Evolutionary conservation across 1,284 basidiomycete species (phyloP).

Genomic region (Puccinia horiana): DNA sequence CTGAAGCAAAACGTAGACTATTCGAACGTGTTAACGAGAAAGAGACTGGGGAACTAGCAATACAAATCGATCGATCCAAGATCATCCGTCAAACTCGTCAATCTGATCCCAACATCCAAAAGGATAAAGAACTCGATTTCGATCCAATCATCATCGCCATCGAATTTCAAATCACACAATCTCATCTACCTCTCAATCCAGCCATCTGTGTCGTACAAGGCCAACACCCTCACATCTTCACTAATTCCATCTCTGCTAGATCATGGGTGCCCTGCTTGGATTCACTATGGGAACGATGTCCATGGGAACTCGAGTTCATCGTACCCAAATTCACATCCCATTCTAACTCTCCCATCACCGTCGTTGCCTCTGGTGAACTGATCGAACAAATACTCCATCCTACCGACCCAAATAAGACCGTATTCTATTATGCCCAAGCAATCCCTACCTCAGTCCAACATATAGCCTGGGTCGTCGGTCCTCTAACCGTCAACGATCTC

Average conservation of each 20-base stretch:
- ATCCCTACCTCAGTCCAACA: conserved; percentile 91
- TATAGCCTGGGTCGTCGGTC: conserved; percentile 90
- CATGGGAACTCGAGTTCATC: conserved; percentile 97
- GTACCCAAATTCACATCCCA: conserved; percentile 68
- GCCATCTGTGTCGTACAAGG: conserved; percentile 84
- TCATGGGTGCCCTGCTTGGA: conserved; percentile 98
- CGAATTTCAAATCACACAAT: conserved; percentile 71
- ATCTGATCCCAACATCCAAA: conserved; percentile 29
- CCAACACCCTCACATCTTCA: conserved; percentile 86
- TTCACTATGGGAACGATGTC: conserved; percentile 91
- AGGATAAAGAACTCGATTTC: conserved; percentile 64
- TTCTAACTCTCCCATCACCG: conserved; percentile 67
- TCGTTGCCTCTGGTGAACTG: conserved; percentile 89
- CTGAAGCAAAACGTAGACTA: conserved; percentile 47
- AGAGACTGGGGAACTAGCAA: conserved; percentile 54
- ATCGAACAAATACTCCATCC: conserved; percentile 95
- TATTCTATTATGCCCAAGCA: conserved; percentile 88
- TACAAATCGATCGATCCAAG: conserved; percentile 58
- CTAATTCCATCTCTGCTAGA: conserved; percentile 83
- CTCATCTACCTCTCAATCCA: conserved; percentile 67
- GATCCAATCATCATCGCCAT: conserved; percentile 75
- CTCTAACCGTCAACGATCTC: conserved; percentile 64
- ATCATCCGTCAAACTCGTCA: conserved; percentile 57
- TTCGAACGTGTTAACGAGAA: conserved; percentile 46
- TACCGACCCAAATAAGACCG: conserved; percentile 86